Percentiles rank a stretch among this genome's conserved stretches.
phyloP scores from a whole-genome alignment of 2,329 filamentous ascomycete species.

The Cucurbitaria berberidis region DNA sequence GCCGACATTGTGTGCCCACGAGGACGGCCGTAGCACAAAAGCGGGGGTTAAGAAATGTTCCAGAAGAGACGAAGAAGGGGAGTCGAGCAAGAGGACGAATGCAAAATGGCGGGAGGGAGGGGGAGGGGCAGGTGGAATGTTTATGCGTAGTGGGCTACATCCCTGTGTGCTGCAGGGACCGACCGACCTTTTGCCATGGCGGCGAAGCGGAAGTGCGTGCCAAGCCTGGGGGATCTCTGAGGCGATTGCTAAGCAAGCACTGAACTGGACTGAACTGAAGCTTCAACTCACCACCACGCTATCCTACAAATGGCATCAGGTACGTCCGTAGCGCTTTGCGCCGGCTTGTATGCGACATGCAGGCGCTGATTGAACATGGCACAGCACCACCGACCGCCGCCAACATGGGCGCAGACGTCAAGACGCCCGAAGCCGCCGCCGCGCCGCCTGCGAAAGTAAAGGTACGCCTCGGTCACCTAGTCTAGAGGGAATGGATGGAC shows the following conservation, averaged over 20 bases:
- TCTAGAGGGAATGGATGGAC: neutral
- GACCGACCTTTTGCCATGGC: constrained; percentile 6
- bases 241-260: constrained; percentile 39
- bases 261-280: too few species aligned
- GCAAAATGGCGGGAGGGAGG: too few species aligned
- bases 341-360: neutral
- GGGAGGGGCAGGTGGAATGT: neutral
- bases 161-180: constrained; percentile 7
- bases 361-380: constrained; percentile 9
- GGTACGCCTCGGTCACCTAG: constrained; percentile 32
- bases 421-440: constrained; percentile 39
- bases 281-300: constrained; percentile 21
- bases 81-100: constrained; percentile 2
- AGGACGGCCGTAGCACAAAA: neutral
- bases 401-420: constrained; percentile 56
- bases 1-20: constrained; percentile 48
- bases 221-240: constrained; percentile 33
- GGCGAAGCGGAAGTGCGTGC: constrained; percentile 27
- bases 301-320: constrained; percentile 41
- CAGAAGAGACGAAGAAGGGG: constrained; percentile 8
- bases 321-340: constrained; percentile 23
- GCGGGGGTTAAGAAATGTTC: neutral
- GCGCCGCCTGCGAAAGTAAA: constrained; percentile 53
- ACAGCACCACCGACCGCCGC: constrained; percentile 44
- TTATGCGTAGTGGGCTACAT: constrained; percentile 11